Percentiles rank a stretch among this genome's conserved stretches.
phyloP scores from a whole-genome alignment of 2,329 filamentous ascomycete species.

The Aureobasidium sp. region DNA sequence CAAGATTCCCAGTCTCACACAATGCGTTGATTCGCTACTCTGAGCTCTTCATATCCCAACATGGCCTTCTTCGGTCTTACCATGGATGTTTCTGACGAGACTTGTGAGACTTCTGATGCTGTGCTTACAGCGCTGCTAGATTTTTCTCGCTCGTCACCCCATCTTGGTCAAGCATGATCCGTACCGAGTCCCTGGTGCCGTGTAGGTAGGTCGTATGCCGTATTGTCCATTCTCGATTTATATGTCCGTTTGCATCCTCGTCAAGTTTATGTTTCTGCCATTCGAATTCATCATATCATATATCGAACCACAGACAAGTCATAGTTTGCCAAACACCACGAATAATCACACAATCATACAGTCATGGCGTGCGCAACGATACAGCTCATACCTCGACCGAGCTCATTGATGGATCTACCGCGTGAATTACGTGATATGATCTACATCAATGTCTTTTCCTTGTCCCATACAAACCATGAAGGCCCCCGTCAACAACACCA shows the following conservation, averaged over 20 bases:
- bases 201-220: neutral
- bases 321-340: no score
- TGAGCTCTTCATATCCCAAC: neutral
- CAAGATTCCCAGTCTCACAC: neutral
- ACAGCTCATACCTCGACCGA: neutral
- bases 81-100: no score
- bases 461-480: neutral
- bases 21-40: neutral
- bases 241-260: neutral
- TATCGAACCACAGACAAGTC: no score
- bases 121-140: no score
- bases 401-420: neutral
- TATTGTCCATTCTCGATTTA: neutral
- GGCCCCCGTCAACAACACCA: neutral
- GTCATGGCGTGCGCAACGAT: neutral
- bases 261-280: no score
- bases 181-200: neutral
- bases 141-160: neutral
- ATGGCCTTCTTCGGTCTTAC: neutral
- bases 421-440: slow-evolving; percentile 8
- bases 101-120: no score
- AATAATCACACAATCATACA: neutral
- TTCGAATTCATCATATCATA: no score
- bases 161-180: neutral
- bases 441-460: slow-evolving; percentile 3